A percentile compares a stretch with the other conserved stretches of the same genome.
Evolutionary conservation across 73 alveolate genomes (phyloP).

Genomic region (Blepharisma japonicum): DNA sequence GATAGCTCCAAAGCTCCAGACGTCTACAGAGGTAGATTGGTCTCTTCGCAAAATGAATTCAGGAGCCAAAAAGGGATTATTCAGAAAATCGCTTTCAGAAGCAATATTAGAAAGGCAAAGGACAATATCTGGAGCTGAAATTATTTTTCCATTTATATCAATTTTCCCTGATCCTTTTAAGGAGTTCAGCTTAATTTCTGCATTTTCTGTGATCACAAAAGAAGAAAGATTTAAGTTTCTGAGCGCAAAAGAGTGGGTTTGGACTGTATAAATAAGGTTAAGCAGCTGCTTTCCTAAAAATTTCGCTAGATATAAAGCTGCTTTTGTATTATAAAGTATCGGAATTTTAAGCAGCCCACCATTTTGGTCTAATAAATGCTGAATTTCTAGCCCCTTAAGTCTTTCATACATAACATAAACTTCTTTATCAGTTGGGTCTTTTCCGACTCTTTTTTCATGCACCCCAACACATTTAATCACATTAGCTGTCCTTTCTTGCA

Average conservation of each 20-base stretch:
- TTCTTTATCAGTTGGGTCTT: background rate
- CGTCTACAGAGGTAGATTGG: slow-evolving; percentile 68
- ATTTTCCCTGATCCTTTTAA: slow-evolving; percentile 50
- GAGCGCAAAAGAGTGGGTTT: slow-evolving; percentile 54
- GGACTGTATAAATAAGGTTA: slow-evolving; percentile 55
- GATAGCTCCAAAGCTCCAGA: slow-evolving; percentile 79
- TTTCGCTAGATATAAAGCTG: slow-evolving; percentile 74
- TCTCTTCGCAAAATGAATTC: slow-evolving; percentile 57
- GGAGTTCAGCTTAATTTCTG: slow-evolving; percentile 60
- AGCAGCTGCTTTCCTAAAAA: slow-evolving; percentile 75
- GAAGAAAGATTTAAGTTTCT: slow-evolving; percentile 55
- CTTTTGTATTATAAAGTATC: slow-evolving; percentile 73
- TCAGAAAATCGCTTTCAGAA: slow-evolving; percentile 45
- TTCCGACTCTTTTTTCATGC: background rate
- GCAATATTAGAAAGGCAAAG: slow-evolving; percentile 50
- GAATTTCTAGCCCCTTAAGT: background rate
- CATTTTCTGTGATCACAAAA: slow-evolving; percentile 67
- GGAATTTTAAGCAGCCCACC: slow-evolving; percentile 89
- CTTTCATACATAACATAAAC: background rate
- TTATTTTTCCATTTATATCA: slow-evolving; percentile 35
- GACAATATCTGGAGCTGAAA: slow-evolving; percentile 57
- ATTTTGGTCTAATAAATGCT: slow-evolving; percentile 65
- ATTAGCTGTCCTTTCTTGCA: background rate
- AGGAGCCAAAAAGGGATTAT: slow-evolving; percentile 80
- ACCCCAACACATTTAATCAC: background rate